Conservation (phyloP, 2,329 filamentous ascomycete genomes). For the Pseudocercospora cruenta region DNA sequence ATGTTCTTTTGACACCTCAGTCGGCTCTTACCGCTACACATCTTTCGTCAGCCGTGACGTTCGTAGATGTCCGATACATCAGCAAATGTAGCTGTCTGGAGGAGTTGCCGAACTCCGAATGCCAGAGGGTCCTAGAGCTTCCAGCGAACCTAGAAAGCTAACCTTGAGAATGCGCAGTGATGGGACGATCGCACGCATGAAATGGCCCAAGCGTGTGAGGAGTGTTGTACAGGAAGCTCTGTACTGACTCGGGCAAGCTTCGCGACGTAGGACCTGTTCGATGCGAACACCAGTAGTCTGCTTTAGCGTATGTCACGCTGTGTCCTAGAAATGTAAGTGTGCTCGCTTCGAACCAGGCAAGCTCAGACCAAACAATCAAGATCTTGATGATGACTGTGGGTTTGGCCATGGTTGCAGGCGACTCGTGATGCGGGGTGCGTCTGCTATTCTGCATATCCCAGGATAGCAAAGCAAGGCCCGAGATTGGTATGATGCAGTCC, state of each 20-base stretch:
- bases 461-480: not conserved
- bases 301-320: not conserved
- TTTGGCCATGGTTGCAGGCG: not conserved
- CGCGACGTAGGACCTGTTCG: slow-evolving; percentile 1
- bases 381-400: slow-evolving; percentile 7
- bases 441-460: not conserved
- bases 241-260: slow-evolving; percentile 4
- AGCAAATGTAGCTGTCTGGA: not conserved
- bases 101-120: not conserved
- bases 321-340: not conserved
- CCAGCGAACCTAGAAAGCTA: not conserved
- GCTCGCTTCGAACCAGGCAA: not conserved
- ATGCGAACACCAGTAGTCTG: not conserved
- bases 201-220: not conserved
- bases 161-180: not conserved
- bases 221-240: not conserved
- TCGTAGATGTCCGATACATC: not conserved
- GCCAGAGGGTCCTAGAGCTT: not conserved
- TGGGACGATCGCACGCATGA: not conserved
- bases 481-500: not conserved
- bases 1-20: not conserved
- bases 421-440: not conserved
- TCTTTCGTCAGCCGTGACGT: not conserved
- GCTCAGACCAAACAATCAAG: slow-evolving; percentile 1
- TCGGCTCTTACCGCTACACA: not conserved